These are phyloP conservation scores for Epichloe baconii DNA, from an alignment of 2,329 filamentous ascomycete genomes.

Conservation along the genomic window DNA sequence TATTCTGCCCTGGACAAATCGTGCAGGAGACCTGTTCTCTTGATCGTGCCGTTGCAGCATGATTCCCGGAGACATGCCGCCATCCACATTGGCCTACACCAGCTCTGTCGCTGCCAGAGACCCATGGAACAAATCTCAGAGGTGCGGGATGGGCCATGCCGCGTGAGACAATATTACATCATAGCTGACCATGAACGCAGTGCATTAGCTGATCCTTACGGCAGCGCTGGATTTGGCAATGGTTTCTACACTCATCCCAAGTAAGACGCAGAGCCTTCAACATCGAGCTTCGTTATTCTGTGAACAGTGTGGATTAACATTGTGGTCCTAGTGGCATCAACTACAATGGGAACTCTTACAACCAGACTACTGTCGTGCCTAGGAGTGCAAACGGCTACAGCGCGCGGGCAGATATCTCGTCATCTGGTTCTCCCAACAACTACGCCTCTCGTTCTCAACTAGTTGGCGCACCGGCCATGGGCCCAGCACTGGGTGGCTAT, in stretches of 20 bases:
- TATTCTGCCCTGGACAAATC: background rate
- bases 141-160: conserved; percentile 25
- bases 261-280: conserved; percentile 18
- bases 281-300: background rate
- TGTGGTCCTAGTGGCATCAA: conserved; percentile 26
- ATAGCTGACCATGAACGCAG: conserved; percentile 11
- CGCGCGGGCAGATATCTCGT: conserved; percentile 27
- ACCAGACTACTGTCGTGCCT: conserved; percentile 10
- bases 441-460: conserved; percentile 31
- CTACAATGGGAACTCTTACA: conserved; percentile 25
- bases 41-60: conserved; percentile 12
- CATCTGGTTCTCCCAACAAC: conserved; percentile 21
- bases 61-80: conserved; percentile 30
- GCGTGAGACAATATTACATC: conserved; percentile 8
- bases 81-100: conserved; percentile 35
- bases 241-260: conserved; percentile 24
- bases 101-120: conserved; percentile 31
- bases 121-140: conserved; percentile 38
- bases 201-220: conserved; percentile 18
- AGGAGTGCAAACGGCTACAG: conserved; percentile 20
- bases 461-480: conserved; percentile 22
- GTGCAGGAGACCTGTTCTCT: background rate
- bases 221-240: conserved; percentile 23
- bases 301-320: conserved; percentile 18
- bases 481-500: conserved; percentile 23